phyloP scores from a whole-genome alignment of 805 yeast species.

The Kazachstania africana region DNA sequence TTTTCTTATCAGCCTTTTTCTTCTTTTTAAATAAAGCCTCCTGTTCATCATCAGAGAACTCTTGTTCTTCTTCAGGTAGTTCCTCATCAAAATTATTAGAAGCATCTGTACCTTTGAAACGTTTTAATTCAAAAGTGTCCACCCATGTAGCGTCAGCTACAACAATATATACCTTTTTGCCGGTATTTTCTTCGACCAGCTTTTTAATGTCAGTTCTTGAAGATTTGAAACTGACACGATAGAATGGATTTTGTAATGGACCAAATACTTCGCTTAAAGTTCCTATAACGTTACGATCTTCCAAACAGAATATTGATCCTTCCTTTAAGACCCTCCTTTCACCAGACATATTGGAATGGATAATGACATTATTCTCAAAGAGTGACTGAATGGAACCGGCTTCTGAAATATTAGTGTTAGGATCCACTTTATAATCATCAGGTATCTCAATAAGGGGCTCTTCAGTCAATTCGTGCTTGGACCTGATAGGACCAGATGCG shows the following conservation, averaged over 20 bases:
- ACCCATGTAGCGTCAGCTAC: constrained; percentile 73
- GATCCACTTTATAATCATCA: constrained; percentile 45
- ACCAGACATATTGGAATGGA: constrained; percentile 67
- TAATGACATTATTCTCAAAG: constrained; percentile 60
- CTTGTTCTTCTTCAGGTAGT: constrained; percentile 84
- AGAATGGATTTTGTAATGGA: constrained; percentile 67
- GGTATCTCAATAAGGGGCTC: constrained; percentile 63
- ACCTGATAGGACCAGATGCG: constrained; percentile 53
- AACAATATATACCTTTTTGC: constrained; percentile 57
- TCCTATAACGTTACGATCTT: constrained; percentile 60
- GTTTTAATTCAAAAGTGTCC: constrained; percentile 59
- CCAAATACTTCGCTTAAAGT: constrained; percentile 85
- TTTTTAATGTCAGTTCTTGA: constrained; percentile 7
- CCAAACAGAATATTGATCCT: constrained; percentile 67
- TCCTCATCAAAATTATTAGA: constrained; percentile 93
- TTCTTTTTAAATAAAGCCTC: constrained; percentile 60
- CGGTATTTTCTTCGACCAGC: constrained; percentile 31
- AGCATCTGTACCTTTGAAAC: constrained; percentile 83
- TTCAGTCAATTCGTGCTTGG: constrained; percentile 65
- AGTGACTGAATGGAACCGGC: constrained; percentile 60
- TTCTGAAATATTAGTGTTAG: constrained; percentile 52
- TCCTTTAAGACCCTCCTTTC: constrained; percentile 77
- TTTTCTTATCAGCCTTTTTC: constrained; percentile 49
- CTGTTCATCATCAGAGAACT: constrained; percentile 87
- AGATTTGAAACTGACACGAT: constrained; percentile 50